phyloP scores from a whole-genome alignment of 805 yeast genomes.

The Blastobotrys attinorum region DNA sequence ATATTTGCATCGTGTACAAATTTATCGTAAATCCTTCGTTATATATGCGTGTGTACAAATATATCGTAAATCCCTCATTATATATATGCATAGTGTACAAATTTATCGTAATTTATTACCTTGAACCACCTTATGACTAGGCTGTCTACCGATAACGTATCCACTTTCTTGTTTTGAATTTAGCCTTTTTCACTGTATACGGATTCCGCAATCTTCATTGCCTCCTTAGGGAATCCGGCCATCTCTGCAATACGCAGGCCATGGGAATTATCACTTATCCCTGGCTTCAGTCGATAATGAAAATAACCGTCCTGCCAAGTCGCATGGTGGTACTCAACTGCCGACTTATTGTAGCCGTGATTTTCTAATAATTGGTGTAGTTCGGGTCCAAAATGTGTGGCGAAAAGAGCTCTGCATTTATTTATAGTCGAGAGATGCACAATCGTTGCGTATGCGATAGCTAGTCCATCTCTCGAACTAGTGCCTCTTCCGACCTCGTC shows the following conservation, averaged over 20 bases:
- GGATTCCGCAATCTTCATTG: conserved; percentile 43
- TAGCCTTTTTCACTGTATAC: not conserved
- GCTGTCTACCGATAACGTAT: no score
- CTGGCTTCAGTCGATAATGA: conserved; percentile 48
- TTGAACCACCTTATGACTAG: no score
- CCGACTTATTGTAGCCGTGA: conserved; percentile 14
- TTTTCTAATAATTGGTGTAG: conserved; percentile 36
- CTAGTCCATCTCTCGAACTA: conserved; percentile 73
- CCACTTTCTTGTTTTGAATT: no score
- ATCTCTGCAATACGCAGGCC: conserved; percentile 68
- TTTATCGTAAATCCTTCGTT: no score
- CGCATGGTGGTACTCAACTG: conserved; percentile 24
- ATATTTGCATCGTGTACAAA: no score
- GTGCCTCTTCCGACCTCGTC: conserved; percentile 93
- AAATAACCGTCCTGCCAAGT: conserved; percentile 30
- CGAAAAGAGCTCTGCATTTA: conserved; percentile 71
- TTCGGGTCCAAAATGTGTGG: conserved; percentile 74
- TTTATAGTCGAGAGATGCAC: conserved; percentile 45
- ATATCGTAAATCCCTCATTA: no score
- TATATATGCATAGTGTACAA: no score
- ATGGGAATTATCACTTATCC: conserved; percentile 67
- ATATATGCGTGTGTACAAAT: no score
- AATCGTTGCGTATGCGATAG: conserved; percentile 75
- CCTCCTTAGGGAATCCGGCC: conserved; percentile 68
- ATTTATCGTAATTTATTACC: no score